Base-by-base conservation (phyloP, 139 green algal genomes). In the Raphidocelis subcapitata region DNA sequence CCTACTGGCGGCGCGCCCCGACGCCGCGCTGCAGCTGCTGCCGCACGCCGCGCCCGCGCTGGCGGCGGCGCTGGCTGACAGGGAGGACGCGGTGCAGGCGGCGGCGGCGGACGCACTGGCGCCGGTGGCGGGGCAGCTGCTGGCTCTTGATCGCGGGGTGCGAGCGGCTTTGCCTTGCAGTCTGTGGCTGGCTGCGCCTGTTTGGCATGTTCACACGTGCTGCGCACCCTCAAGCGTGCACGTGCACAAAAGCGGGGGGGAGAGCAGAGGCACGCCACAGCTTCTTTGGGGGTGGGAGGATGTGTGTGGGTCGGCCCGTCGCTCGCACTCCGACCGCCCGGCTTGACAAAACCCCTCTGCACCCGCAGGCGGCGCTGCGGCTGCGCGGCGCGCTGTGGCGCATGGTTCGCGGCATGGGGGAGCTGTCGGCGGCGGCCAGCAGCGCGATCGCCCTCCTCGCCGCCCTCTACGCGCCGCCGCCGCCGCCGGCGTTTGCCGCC, bases 51-150 rank as follows among this genome's bases (percentile, higher is more conserved):
- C 97, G 66, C 83, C 88, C 10, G 75, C 85, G 15, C 78, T 88
- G 37, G 62, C 89, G 21, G 16, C 36, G 1, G 90, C 86, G 0
- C 74, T 98, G 47, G 46, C 85, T 51, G 94, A 98, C 79, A 54
- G 29, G 1, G 90, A 97, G 52, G 94, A 98, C 75, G 94, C 97
- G 75, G 93, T 98, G 65, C 82, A 89, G n/a, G 91, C 92, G 16
- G 92, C 94, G 47, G 92, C 93, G 8, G 94, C 95, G 14, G 92
- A 97, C 31, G 92, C 92, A 24, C 81, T 98, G 47, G 78, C 94
- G 67, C 93, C 95, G 0, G 76, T 91, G 36, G 90, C 91, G 14
- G 46, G 44, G 2, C 36, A 65, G 35, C 80, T 98, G 60, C 31
- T 68, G 31, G 21, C 44, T 8, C 61, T 73, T 37, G 80, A 75